Evolutionary conservation across 768 basidiomycete genomes (phyloP).

Genomic region (Hemileccinum rubropunctum): DNA sequence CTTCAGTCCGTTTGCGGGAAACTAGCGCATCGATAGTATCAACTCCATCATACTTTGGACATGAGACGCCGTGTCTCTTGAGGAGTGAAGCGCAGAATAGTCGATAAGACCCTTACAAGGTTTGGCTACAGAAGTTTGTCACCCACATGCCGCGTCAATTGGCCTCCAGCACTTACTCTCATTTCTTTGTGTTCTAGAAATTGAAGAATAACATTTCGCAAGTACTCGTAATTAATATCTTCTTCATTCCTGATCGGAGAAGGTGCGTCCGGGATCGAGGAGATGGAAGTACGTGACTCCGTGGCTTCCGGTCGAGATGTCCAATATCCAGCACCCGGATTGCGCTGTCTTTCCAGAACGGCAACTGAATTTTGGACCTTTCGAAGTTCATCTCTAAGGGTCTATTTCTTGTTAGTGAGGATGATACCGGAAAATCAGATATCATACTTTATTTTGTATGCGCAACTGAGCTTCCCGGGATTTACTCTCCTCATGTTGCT

Average conservation of each 20-base stretch:
- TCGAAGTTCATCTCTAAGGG: conserved; percentile 87
- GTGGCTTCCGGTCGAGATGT: conserved; percentile 41
- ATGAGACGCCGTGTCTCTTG: conserved; percentile 88
- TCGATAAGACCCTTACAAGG: conserved; percentile 86
- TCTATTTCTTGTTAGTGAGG: conserved; percentile 43
- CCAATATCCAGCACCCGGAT: conserved; percentile 96
- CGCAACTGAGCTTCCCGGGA: conserved; percentile 67
- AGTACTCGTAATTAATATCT: conserved; percentile 92
- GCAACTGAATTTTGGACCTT: conserved; percentile 95
- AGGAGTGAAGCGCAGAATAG: conserved; percentile 91
- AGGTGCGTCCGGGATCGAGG: conserved; percentile 43
- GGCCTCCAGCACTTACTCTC: conserved; percentile 61
- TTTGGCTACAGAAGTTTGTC: conserved; percentile 57
- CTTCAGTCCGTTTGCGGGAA: neutral
- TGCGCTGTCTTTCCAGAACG: conserved; percentile 84
- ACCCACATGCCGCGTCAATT: neutral
- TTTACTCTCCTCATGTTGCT: conserved; percentile 71
- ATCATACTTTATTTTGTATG: conserved; percentile 70
- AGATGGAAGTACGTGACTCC: conserved; percentile 36
- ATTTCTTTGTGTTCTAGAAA: conserved; percentile 99
- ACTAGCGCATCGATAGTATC: neutral
- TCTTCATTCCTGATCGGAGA: conserved; percentile 60
- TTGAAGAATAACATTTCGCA: conserved; percentile 94
- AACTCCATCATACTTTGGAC: conserved; percentile 64
- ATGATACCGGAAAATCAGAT: neutral